These are phyloP conservation scores for Glutinoglossum americanum DNA, from an alignment of 495 filamentous ascomycete species.

Conservation along the genomic window DNA sequence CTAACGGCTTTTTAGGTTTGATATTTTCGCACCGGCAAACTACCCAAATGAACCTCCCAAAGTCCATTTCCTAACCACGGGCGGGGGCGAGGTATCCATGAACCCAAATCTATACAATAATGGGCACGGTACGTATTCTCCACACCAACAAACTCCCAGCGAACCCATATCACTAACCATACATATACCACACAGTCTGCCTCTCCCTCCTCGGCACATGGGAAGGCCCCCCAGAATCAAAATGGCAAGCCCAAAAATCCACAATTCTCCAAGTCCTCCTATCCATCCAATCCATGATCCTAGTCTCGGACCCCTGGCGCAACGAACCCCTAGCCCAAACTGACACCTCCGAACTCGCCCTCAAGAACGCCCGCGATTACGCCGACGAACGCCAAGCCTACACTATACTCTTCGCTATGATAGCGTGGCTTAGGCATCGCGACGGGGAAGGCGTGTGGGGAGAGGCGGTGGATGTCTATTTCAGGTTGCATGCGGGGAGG, in stretches of 20 bases:
- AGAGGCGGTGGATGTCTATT: neutral
- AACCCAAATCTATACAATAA: slow-evolving; percentile 38
- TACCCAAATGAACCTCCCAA: slow-evolving; percentile 30
- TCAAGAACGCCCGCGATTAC: neutral
- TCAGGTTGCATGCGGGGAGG: neutral
- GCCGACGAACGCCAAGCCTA: neutral
- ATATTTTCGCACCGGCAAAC: slow-evolving; percentile 3
- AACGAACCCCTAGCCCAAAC: slow-evolving; percentile 32
- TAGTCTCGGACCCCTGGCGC: slow-evolving; percentile 32
- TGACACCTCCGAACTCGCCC: neutral
- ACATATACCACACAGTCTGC: slow-evolving; percentile 21
- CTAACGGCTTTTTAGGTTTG: neutral
- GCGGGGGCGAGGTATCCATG: slow-evolving; percentile 22
- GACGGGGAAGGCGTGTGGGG: neutral
- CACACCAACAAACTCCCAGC: neutral
- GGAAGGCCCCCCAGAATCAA: slow-evolving; percentile 20
- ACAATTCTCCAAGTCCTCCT: slow-evolving; percentile 39
- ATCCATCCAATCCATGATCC: slow-evolving; percentile 39
- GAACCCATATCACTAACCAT: neutral
- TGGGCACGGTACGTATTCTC: slow-evolving; percentile 27
- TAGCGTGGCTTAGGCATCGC: neutral
- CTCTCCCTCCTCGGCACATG: slow-evolving; percentile 39
- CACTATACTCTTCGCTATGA: neutral
- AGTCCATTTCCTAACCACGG: slow-evolving; percentile 29
- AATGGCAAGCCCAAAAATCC: slow-evolving; percentile 29